Conservation (phyloP, 768 basidiomycete genomes). For the Trametes elegans region DNA sequence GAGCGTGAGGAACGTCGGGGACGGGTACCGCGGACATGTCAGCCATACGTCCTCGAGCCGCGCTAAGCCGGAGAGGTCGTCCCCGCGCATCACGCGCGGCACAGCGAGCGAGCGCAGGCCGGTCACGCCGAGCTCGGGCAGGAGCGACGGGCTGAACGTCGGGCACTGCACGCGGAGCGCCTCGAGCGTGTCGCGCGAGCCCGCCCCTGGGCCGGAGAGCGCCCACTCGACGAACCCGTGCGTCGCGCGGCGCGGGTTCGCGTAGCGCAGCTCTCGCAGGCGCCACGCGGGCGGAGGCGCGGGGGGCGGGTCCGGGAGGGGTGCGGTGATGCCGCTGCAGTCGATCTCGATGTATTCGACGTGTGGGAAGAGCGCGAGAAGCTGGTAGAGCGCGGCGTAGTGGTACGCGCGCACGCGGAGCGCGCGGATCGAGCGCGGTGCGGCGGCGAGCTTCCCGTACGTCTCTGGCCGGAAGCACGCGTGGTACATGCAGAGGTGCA, state of each 20-base stretch:
- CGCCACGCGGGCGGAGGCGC: neutral
- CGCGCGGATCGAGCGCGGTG: neutral
- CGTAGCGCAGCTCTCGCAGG: conserved; percentile 13
- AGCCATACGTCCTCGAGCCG: conserved; percentile 1
- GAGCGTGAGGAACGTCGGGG: conserved; percentile 1
- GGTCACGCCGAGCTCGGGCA: neutral
- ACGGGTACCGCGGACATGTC: neutral
- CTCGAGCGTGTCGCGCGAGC: conserved; percentile 2
- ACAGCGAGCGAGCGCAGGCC: conserved; percentile 4
- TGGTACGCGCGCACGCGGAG: conserved; percentile 13
- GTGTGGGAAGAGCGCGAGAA: neutral
- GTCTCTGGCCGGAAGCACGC: conserved; percentile 2
- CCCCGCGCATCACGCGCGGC: neutral
- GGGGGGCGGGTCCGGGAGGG: neutral
- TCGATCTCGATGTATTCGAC: conserved; percentile 13
- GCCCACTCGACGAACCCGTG: conserved; percentile 8
- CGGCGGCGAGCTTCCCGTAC: neutral
- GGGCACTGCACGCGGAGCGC: conserved; percentile 10
- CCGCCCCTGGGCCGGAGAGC: neutral
- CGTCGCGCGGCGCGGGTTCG: conserved; percentile 1
- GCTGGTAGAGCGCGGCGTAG: conserved; percentile 11
- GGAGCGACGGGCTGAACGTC: neutral
- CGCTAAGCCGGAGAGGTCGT: neutral
- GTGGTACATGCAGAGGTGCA: conserved; percentile 8
- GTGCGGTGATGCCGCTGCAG: neutral